Evolutionary conservation across 2,329 filamentous ascomycete genomes (phyloP).

Genomic region (Monilinia polystroma): DNA sequence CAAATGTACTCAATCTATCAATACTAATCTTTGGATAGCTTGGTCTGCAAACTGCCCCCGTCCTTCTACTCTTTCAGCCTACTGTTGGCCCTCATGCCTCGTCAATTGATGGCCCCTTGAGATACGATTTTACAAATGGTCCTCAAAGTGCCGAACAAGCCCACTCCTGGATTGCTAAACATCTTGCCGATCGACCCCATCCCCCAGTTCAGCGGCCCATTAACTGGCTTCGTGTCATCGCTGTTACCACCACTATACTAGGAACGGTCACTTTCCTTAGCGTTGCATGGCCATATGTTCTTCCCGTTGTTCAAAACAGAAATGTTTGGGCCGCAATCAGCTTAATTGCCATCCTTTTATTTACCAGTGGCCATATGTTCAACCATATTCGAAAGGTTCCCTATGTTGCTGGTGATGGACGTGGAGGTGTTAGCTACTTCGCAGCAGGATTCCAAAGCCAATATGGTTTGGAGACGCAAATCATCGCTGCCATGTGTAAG

Average conservation of each 20-base stretch:
- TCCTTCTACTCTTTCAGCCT: constrained; percentile 83
- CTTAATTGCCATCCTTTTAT: constrained; percentile 84
- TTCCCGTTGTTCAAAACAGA: constrained; percentile 82
- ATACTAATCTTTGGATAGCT: constrained; percentile 56
- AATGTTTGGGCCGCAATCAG: constrained; percentile 92
- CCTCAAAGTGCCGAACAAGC: constrained; percentile 73
- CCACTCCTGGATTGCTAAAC: constrained; percentile 73
- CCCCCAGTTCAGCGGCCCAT: constrained; percentile 79
- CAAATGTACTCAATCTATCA: not conserved
- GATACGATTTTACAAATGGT: constrained; percentile 81
- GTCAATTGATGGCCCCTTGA: constrained; percentile 63
- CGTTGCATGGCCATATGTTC: constrained; percentile 73
- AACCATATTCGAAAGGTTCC: constrained; percentile 97
- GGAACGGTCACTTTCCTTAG: constrained; percentile 67
- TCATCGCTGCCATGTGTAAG: constrained; percentile 90
- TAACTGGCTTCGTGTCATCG: constrained; percentile 77
- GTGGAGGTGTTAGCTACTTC: constrained; percentile 86
- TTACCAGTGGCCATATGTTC: constrained; percentile 98
- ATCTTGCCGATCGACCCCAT: constrained; percentile 75
- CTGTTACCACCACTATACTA: constrained; percentile 65
- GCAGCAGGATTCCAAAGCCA: constrained; percentile 91
- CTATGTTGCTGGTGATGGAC: constrained; percentile 82
- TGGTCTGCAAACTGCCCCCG: constrained; percentile 88
- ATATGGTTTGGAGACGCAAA: constrained; percentile 91
- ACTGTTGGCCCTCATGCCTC: constrained; percentile 79